Conservation (phyloP, 225 moss, liverwort and hornwort genomes). For the Bryum argenteum region DNA sequence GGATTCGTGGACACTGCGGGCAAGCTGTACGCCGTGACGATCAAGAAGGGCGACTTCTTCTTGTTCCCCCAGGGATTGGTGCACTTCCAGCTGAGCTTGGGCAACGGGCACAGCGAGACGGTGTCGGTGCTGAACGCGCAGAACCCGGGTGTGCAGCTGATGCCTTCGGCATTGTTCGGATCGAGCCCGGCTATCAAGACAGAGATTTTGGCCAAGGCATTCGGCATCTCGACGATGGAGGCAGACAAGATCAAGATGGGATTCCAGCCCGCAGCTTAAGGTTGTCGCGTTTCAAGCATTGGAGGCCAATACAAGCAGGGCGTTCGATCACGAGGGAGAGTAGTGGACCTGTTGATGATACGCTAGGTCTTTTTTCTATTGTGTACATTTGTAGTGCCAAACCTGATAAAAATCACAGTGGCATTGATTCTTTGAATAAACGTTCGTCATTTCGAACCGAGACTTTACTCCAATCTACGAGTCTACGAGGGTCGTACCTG, state of each 20-base stretch:
- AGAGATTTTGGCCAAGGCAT: not conserved
- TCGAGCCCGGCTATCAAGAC: conserved; percentile 16
- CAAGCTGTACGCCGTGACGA: not conserved
- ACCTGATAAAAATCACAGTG: no score
- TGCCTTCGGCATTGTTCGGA: conserved; percentile 7
- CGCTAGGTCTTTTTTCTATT: no score
- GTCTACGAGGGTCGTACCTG: no score
- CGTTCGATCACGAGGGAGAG: no score
- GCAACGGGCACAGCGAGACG: not conserved
- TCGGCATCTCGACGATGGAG: not conserved
- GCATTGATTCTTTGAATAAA: no score
- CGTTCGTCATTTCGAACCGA: no score
- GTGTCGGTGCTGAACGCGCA: no score
- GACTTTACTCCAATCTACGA: no score
- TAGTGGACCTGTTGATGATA: no score
- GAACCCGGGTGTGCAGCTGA: not conserved
- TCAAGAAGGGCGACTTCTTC: conserved; percentile 14
- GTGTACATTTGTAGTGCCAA: no score
- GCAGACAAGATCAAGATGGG: conserved; percentile 12
- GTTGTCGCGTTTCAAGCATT: no score
- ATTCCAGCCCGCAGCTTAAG: not conserved
- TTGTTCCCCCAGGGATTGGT: not conserved
- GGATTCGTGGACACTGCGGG: conserved; percentile 9
- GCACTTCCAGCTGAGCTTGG: conserved; percentile 25
- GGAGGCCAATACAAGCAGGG: no score